Conservation (phyloP, 192 early-diverging fungal genomes). For the Cladochytrium replicatum region DNA sequence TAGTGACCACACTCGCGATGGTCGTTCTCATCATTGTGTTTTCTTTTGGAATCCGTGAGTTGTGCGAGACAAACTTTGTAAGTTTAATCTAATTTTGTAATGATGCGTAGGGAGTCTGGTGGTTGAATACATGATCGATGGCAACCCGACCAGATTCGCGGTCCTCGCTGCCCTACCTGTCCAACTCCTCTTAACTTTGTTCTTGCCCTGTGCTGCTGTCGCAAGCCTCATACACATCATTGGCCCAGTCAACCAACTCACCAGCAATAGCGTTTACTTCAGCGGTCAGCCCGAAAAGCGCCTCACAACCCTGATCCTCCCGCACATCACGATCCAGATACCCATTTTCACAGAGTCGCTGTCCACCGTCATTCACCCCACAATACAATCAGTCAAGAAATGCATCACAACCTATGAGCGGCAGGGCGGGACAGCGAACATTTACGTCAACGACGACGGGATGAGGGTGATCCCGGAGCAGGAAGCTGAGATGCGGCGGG, state of each 20-base stretch:
- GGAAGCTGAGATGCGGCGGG: slow-evolving; percentile 8
- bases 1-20: too few relatives aligned
- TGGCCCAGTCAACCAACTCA: slow-evolving; percentile 15
- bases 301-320: not conserved
- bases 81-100: too few relatives aligned
- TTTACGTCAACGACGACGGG: slow-evolving; percentile 14
- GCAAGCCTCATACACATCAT: not conserved
- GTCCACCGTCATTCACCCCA: slow-evolving; percentile 14
- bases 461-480: slow-evolving; percentile 11
- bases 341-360: slow-evolving; percentile 16
- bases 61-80: too few relatives aligned
- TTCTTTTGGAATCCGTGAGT: too few relatives aligned
- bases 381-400: slow-evolving; percentile 10
- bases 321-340: slow-evolving; percentile 16
- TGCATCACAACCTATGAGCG: slow-evolving; percentile 9
- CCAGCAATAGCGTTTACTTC: slow-evolving; percentile 9
- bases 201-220: not conserved
- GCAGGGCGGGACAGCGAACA: slow-evolving; percentile 11
- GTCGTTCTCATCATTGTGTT: too few relatives aligned
- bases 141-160: too few relatives aligned
- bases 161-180: too few relatives aligned
- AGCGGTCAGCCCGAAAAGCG: slow-evolving; percentile 12
- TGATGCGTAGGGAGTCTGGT: too few relatives aligned
- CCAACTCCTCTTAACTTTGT: not conserved
- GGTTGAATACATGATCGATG: too few relatives aligned